phyloP scores from a whole-genome alignment of 1,284 basidiomycete species.

The Austroboletus sp. region DNA sequence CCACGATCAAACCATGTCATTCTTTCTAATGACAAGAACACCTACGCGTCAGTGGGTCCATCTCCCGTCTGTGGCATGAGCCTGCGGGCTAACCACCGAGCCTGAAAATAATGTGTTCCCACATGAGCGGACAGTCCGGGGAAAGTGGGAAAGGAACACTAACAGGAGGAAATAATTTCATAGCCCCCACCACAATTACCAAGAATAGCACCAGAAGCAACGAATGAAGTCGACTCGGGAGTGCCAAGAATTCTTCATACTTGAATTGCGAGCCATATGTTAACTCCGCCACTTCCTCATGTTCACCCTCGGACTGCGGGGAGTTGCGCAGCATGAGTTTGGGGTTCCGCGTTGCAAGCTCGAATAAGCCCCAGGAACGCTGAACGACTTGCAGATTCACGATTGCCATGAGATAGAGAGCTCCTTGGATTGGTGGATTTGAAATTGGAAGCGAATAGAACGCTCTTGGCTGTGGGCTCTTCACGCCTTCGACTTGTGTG shows the following conservation, averaged over 20 bases:
- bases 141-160: constrained; percentile 1
- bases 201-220: constrained; percentile 29
- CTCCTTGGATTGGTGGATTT: constrained; percentile 45
- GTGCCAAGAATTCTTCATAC: constrained; percentile 66
- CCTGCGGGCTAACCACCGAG: constrained; percentile 43
- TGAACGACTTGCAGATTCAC: constrained; percentile 67
- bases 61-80: constrained; percentile 49
- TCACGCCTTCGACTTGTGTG: constrained; percentile 39
- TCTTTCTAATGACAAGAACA: background rate
- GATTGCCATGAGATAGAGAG: constrained; percentile 56
- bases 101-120: constrained; percentile 32
- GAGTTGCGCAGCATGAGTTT: constrained; percentile 12
- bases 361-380: constrained; percentile 70
- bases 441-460: constrained; percentile 47
- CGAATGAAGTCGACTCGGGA: constrained; percentile 39
- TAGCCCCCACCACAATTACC: constrained; percentile 12
- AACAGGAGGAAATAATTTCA: constrained; percentile 25
- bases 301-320: constrained; percentile 6
- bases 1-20: constrained; percentile 4
- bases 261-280: constrained; percentile 61
- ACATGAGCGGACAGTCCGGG: background rate
- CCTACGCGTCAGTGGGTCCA: constrained; percentile 59
- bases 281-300: constrained; percentile 15
- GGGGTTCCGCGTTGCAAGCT: constrained; percentile 30
- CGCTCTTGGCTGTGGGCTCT: constrained; percentile 34